A percentile compares a stretch with the other conserved stretches of the same genome.
These are phyloP conservation scores for Scytalidium sp. DNA, from an alignment of 2,329 filamentous ascomycete genomes.

Conservation along the genomic window DNA sequence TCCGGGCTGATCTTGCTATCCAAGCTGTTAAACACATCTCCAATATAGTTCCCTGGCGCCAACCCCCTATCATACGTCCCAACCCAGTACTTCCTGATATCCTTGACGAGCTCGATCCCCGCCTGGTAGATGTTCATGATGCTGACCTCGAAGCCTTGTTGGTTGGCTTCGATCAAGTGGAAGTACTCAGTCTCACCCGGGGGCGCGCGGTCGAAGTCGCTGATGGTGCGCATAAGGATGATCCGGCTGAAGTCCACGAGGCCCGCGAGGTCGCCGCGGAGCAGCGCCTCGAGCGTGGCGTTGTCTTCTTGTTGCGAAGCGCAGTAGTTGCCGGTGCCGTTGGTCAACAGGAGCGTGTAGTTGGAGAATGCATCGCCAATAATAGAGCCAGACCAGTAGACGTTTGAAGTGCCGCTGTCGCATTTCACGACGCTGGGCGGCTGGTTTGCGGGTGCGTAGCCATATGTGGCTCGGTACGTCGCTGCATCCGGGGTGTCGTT, in stretches of 20 bases:
- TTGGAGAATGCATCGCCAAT: constrained; percentile 62
- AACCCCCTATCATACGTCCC: constrained; percentile 54
- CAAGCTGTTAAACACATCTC: constrained; percentile 67
- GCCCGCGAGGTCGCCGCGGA: constrained; percentile 53
- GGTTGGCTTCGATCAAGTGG: constrained; percentile 56
- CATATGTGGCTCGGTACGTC: constrained; percentile 52
- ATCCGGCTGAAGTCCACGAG: constrained; percentile 62
- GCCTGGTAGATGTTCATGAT: constrained; percentile 63
- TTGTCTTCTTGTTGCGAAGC: constrained; percentile 71
- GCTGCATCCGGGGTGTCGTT: constrained; percentile 44
- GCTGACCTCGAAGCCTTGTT: constrained; percentile 61
- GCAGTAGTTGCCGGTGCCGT: constrained; percentile 64
- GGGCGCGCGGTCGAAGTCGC: constrained; percentile 68
- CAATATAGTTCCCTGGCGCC: constrained; percentile 59
- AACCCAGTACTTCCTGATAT: constrained; percentile 58
- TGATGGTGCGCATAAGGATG: constrained; percentile 64
- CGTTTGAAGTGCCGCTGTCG: constrained; percentile 66
- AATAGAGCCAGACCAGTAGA: constrained; percentile 63
- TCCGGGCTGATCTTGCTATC: constrained; percentile 53
- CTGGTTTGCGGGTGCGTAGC: constrained; percentile 35
- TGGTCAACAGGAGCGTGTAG: constrained; percentile 60
- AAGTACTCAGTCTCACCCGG: constrained; percentile 50
- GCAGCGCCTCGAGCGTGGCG: constrained; percentile 60
- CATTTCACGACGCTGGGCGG: constrained; percentile 58
- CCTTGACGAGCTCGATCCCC: constrained; percentile 60